phyloP scores from a whole-genome alignment of 2,329 filamentous ascomycete genomes.

The Neonectria hederae region DNA sequence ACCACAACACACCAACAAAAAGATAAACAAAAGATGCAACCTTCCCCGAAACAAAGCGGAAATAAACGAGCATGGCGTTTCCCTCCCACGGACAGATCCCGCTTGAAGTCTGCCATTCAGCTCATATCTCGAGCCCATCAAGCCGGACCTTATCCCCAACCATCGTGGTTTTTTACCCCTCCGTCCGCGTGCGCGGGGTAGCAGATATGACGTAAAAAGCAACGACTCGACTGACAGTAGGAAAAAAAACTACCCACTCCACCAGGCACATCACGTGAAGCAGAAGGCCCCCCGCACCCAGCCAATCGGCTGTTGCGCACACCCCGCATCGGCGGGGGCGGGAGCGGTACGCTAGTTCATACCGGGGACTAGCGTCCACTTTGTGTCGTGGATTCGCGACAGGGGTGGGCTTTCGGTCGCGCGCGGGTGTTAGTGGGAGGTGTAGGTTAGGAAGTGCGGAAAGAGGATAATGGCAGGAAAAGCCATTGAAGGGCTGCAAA shows the following conservation, averaged over 20 bases:
- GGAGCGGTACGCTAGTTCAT: constrained; percentile 36
- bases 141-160: not conserved
- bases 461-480: not conserved
- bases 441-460: constrained; percentile 23
- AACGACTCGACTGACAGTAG: not conserved
- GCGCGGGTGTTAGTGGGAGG: not conserved
- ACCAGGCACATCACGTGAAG: constrained; percentile 24
- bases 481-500: not conserved
- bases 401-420: constrained; percentile 22
- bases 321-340: constrained; percentile 34
- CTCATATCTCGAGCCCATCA: not conserved
- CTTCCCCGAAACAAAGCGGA: constrained; percentile 1
- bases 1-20: constrained; percentile 7
- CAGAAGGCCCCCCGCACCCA: not conserved
- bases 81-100: not conserved
- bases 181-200: constrained; percentile 21
- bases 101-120: not conserved
- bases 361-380: constrained; percentile 21
- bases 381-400: constrained; percentile 22
- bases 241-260: not conserved
- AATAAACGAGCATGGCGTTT: constrained; percentile 7
- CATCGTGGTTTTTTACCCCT: constrained; percentile 18
- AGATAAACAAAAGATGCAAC: constrained; percentile 10
- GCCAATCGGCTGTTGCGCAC: constrained; percentile 33
- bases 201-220: constrained; percentile 36